Percentiles rank a stretch among this genome's conserved stretches.
phyloP scores from a whole-genome alignment of 441 rosid genomes.

The Sinapis alba region DNA sequence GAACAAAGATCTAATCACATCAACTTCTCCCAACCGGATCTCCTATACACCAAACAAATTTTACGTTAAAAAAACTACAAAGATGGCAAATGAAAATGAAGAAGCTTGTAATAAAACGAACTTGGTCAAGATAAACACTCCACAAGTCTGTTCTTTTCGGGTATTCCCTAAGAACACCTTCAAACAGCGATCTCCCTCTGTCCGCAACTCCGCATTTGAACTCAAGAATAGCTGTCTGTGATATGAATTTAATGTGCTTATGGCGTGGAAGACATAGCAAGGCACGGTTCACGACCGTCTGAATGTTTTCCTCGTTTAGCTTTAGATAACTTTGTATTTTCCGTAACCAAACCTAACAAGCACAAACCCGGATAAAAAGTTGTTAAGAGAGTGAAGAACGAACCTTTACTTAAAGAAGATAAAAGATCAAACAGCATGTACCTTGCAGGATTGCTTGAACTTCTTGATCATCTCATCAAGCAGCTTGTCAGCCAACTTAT shows the following conservation, averaged over 20 bases:
- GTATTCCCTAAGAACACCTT: conserved; percentile 81
- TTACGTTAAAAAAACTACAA: conserved; percentile 1
- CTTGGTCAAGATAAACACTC: conserved; percentile 97
- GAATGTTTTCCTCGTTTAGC: conserved; percentile 65
- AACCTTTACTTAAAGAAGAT: background rate
- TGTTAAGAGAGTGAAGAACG: conserved; percentile 4
- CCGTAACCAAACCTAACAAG: conserved; percentile 76
- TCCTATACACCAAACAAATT: conserved; percentile 53
- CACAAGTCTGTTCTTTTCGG: conserved; percentile 97
- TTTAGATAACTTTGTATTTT: conserved; percentile 60
- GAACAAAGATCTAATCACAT: conserved; percentile 68
- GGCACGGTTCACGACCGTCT: conserved; percentile 72
- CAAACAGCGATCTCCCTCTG: conserved; percentile 87
- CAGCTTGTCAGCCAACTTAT: conserved; percentile 72
- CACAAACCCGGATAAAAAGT: background rate
- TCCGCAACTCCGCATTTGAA: conserved; percentile 91
- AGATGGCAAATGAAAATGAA: background rate
- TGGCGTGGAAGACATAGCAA: conserved; percentile 79
- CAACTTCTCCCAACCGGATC: conserved; percentile 74
- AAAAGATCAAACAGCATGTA: conserved; percentile 29
- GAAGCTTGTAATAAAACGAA: conserved; percentile 36
- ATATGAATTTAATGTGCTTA: conserved; percentile 85
- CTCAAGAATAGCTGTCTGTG: conserved; percentile 88
- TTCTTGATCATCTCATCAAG: conserved; percentile 75
- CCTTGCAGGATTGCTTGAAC: conserved; percentile 97